Evolutionary conservation across 108 stramenopile species (phyloP).

Genomic region (Tribonema minus): DNA sequence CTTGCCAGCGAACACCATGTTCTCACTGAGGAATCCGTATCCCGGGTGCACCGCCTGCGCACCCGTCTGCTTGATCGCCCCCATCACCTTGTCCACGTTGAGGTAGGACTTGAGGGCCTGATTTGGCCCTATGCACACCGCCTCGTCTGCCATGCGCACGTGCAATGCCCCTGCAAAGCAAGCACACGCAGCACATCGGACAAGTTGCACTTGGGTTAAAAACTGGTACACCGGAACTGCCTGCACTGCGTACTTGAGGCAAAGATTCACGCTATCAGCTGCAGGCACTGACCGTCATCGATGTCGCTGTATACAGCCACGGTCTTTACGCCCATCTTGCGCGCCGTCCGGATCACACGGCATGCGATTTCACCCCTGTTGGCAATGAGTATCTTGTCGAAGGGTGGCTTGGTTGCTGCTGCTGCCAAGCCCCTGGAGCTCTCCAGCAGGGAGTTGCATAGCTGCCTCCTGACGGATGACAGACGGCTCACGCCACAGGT

Average conservation of each 20-base stretch:
- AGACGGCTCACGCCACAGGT: too few species aligned
- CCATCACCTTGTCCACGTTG: slow-evolving; percentile 67
- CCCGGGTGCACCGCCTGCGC: slow-evolving; percentile 88
- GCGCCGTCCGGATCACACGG: slow-evolving; percentile 47
- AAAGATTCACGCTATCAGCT: too few species aligned
- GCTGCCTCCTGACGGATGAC: too few species aligned
- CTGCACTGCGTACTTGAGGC: too few species aligned
- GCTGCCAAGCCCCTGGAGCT: background rate
- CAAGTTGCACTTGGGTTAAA: too few species aligned
- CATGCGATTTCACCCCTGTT: slow-evolving; percentile 67
- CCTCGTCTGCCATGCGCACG: slow-evolving; percentile 57
- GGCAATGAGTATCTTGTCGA: slow-evolving; percentile 59
- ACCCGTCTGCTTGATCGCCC: slow-evolving; percentile 65
- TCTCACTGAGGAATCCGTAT: slow-evolving; percentile 77
- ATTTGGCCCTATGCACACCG: slow-evolving; percentile 69
- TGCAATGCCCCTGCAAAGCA: too few species aligned
- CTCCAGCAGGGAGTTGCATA: too few species aligned
- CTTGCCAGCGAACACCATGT: slow-evolving; percentile 63
- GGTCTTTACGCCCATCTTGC: slow-evolving; percentile 57
- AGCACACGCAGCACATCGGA: too few species aligned
- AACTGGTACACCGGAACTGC: too few species aligned
- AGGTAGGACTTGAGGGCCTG: slow-evolving; percentile 70
- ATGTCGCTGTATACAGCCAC: slow-evolving; percentile 63
- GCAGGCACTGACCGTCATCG: too few species aligned
- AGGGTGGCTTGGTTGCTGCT: background rate